A percentile compares a stretch with the other conserved stretches of the same genome.
These are phyloP conservation scores for Sesbania bispinosa DNA, from an alignment of 306 rosid species.

Conservation along the genomic window DNA sequence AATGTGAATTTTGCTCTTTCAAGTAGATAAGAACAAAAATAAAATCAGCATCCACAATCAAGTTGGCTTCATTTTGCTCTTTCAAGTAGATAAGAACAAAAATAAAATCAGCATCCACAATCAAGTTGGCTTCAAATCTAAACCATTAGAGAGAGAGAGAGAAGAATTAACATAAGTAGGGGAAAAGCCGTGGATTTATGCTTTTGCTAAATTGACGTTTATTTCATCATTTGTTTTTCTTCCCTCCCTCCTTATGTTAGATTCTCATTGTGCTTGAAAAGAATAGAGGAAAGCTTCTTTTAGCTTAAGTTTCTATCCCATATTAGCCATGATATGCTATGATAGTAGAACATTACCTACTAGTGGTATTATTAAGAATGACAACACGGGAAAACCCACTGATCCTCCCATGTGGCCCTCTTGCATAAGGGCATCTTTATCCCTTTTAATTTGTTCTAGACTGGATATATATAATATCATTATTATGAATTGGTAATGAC, in stretches of 20 bases:
- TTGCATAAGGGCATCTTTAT: constrained; percentile 22
- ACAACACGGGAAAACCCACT: constrained; percentile 33
- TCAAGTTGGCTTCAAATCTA: constrained; percentile 21
- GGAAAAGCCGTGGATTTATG: neutral
- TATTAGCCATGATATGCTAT: constrained; percentile 33
- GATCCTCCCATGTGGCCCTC: constrained; percentile 38
- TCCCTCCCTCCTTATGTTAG: neutral
- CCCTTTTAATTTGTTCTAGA: constrained; percentile 13
- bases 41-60: constrained; percentile 23
- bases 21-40: constrained; percentile 37
- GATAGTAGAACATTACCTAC: constrained; percentile 38
- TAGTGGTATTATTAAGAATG: constrained; percentile 37
- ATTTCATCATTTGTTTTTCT: constrained; percentile 9
- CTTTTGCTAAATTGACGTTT: constrained; percentile 24
- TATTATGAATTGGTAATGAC: neutral
- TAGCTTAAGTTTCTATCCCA: constrained; percentile 20
- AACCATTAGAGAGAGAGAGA: constrained; percentile 12
- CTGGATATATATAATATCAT: constrained; percentile 3
- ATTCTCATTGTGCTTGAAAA: constrained; percentile 41
- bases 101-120: constrained; percentile 23
- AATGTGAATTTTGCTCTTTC: constrained; percentile 16
- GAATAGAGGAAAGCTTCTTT: constrained; percentile 29
- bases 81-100: constrained; percentile 36
- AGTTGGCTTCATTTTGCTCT: constrained; percentile 25
- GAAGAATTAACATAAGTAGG: neutral